A percentile compares a stretch with the other conserved stretches of the same genome.
phyloP scores from a whole-genome alignment of 805 yeast species.

The Lipomyces orientalis region DNA sequence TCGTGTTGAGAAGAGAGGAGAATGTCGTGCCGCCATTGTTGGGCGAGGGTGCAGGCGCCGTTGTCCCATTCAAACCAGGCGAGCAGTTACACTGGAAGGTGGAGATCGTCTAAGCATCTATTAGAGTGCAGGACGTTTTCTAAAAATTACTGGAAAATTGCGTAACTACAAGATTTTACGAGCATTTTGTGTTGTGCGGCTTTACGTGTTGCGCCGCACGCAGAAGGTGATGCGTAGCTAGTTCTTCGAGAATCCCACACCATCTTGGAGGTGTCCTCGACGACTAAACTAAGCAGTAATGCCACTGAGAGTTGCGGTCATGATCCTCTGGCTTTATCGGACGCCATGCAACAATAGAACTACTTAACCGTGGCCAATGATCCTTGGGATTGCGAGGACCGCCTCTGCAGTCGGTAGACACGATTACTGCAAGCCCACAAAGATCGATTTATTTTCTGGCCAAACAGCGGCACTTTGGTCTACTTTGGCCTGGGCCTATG shows the following conservation, averaged over 20 bases:
- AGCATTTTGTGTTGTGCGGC: no score
- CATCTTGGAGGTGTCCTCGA: not conserved
- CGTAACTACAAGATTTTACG: no score
- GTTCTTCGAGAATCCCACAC: not conserved
- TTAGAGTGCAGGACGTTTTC: not conserved
- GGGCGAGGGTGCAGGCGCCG: slow-evolving; percentile 54
- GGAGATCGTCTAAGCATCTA: not conserved
- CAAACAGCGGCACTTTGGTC: slow-evolving; percentile 9
- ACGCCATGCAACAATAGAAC: slow-evolving; percentile 18
- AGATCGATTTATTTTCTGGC: slow-evolving; percentile 1
- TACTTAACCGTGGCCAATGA: slow-evolving; percentile 22
- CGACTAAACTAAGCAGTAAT: not conserved
- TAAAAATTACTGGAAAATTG: no score
- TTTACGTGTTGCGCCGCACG: no score
- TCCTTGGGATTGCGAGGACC: slow-evolving; percentile 15
- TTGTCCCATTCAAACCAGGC: slow-evolving; percentile 89
- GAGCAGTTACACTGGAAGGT: slow-evolving; percentile 65
- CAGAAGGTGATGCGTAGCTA: no score
- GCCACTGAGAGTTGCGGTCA: slow-evolving; percentile 15
- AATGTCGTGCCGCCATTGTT: slow-evolving; percentile 65
- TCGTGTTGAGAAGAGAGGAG: slow-evolving; percentile 55
- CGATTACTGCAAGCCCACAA: not conserved
- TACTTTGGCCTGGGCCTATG: slow-evolving; percentile 7
- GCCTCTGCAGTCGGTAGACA: slow-evolving; percentile 8
- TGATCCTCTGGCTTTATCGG: slow-evolving; percentile 25